Base-by-base conservation (phyloP, 305 asterid genomes). In the Fraxinus floribunda region DNA sequence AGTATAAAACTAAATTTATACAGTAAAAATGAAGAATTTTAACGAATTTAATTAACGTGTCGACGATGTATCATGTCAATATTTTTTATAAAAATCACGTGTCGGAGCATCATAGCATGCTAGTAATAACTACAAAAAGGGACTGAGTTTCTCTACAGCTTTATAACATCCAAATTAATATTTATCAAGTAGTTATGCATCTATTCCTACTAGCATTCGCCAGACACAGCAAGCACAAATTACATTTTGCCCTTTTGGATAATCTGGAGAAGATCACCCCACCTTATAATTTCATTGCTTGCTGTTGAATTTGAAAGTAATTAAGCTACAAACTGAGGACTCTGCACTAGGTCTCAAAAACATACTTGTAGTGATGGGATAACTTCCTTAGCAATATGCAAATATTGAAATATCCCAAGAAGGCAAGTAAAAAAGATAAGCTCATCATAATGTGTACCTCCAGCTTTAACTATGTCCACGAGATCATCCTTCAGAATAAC, bases 401-500 rank as follows among this genome's bases (percentile, higher is more conserved):
- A 66, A 3, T 24, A 10, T 66, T 29, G 24, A 60, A 32, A 13
- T 57, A 74, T 55, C 57, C 49, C 13, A 30, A 7, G 75, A 60
- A 39, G 79, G 49, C 34, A 78, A 29, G 15, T 7, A 20, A 44
- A 64, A 73, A 76, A 35, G 15, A 80, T 76, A 44, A 35, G 49
- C 29, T 68, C 18, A 46, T 10, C 39, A n/a, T 76, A 83, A 41
- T 39, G 68, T 72, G 80, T 89, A 95, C 99, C 99, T 90, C 99
- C 99, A 82, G 99, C 98, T 92, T 95, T 95, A 84, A 94, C 97
- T 78, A 84, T 90, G 89, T 95, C 99, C 81, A 95, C 99, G 79
- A 95, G 96, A 88, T 95, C 99, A 86, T 95, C 97, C 92, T 90
- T 94, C 91, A 95, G 85, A 85, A 95, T 94, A 85, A 90, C 95